These are phyloP conservation scores for Gyromitra esculenta DNA, from an alignment of 2,329 filamentous ascomycete species.

Conservation along the genomic window DNA sequence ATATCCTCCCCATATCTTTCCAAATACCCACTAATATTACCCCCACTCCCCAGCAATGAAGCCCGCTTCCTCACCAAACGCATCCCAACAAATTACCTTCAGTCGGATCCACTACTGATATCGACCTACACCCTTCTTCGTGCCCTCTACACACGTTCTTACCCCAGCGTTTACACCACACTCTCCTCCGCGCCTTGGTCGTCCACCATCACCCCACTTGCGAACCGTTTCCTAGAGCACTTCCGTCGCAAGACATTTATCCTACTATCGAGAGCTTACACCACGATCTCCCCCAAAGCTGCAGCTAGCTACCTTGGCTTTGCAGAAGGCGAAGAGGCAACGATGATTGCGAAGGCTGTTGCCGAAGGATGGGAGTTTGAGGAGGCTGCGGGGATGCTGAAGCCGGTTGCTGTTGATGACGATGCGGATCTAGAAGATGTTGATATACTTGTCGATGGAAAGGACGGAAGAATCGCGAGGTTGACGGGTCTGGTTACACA, in stretches of 20 bases:
- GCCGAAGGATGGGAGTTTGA: slow-evolving; percentile 60
- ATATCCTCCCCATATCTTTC: background rate
- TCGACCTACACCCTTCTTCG: slow-evolving; percentile 54
- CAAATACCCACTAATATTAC: slow-evolving; percentile 12
- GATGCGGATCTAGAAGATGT: slow-evolving; percentile 62
- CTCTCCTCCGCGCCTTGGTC: slow-evolving; percentile 56
- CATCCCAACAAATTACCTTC: slow-evolving; percentile 53
- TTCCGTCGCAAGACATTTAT: slow-evolving; percentile 55
- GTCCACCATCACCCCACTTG: slow-evolving; percentile 49
- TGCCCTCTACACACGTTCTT: slow-evolving; percentile 56
- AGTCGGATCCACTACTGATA: slow-evolving; percentile 54
- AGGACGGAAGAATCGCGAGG: slow-evolving; percentile 60
- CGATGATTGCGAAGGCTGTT: slow-evolving; percentile 53
- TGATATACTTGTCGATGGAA: slow-evolving; percentile 60
- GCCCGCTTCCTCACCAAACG: slow-evolving; percentile 56
- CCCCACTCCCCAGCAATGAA: slow-evolving; percentile 51
- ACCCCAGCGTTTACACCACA: slow-evolving; percentile 54
- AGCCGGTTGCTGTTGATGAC: slow-evolving; percentile 61
- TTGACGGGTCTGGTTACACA: slow-evolving; percentile 56
- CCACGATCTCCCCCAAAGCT: slow-evolving; percentile 55
- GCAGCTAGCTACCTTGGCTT: slow-evolving; percentile 56
- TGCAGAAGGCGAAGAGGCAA: slow-evolving; percentile 46
- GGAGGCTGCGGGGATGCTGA: slow-evolving; percentile 54
- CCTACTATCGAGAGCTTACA: slow-evolving; percentile 56
- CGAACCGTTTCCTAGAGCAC: slow-evolving; percentile 51